These are phyloP conservation scores for Diaporthe destruens DNA, from an alignment of 2,329 filamentous ascomycete species.

Conservation along the genomic window DNA sequence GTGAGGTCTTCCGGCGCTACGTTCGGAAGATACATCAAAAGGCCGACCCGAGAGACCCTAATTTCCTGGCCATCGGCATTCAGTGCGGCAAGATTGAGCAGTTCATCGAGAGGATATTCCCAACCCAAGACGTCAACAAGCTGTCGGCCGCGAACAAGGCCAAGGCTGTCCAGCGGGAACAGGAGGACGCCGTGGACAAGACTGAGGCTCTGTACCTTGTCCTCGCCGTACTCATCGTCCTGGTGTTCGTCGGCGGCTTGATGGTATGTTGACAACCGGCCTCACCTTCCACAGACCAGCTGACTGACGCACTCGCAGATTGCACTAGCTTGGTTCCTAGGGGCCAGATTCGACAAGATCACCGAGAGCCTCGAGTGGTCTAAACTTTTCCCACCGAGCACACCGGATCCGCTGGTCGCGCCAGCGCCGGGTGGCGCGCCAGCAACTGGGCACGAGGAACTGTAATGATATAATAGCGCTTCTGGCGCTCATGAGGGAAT, in stretches of 20 bases:
- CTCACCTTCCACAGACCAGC: slow-evolving; percentile 12
- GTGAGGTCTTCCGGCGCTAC: slow-evolving; percentile 84
- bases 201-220: slow-evolving; percentile 76
- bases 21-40: slow-evolving; percentile 87
- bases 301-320: slow-evolving; percentile 64
- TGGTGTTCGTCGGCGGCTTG: slow-evolving; percentile 76
- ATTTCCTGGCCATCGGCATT: slow-evolving; percentile 91
- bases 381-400: slow-evolving; percentile 36
- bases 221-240: slow-evolving; percentile 73
- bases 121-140: slow-evolving; percentile 79
- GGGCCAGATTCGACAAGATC: slow-evolving; percentile 84
- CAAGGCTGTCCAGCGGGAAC: slow-evolving; percentile 47
- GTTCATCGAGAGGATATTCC: slow-evolving; percentile 95
- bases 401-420: slow-evolving; percentile 43
- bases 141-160: slow-evolving; percentile 57
- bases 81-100: slow-evolving; percentile 93
- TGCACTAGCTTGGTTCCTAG: slow-evolving; percentile 80
- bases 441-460: slow-evolving; percentile 46
- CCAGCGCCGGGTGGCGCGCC: slow-evolving; percentile 43
- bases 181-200: slow-evolving; percentile 61
- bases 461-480: slow-evolving; percentile 45
- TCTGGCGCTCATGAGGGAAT: slow-evolving; percentile 33
- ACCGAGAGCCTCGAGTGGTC: slow-evolving; percentile 62
- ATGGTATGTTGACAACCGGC: slow-evolving; percentile 77
- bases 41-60: slow-evolving; percentile 93